Base-by-base conservation (phyloP, 2,329 filamentous ascomycete genomes). In the Karstenula rhodostoma region DNA sequence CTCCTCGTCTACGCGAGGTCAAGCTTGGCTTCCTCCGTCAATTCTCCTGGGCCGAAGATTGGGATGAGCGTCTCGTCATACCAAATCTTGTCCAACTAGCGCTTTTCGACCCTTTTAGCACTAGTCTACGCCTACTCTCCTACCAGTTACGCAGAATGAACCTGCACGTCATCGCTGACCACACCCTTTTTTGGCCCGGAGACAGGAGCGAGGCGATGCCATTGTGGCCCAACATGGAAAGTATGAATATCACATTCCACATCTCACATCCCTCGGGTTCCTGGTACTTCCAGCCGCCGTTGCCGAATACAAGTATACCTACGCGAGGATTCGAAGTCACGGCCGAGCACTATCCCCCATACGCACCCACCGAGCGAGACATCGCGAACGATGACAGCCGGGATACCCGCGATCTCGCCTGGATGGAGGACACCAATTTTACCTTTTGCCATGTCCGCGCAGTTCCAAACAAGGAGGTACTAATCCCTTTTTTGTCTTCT, bases 321-420 rank as follows among this genome's bases (percentile, higher is more conserved):
- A 47, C 3, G 1, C 9, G n/a, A 27, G 43, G 22, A 25, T 47
- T 25, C n/a, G 33, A 61, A 4, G 32, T 60, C 42, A 57, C 49
- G 17, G 42, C 56, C 13, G 37, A 48, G 13, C 59, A 49, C 10
- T 67, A 67, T 33, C 65, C 65, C 27, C 67, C 67, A 2, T 55
- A 65, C n/a, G 51, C 58, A 59, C 32, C 46, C 12, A 59, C 27
- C 44, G 40, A n/a, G 17, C 22, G 2, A 43, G 52, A 22, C 29
- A 25, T 23, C 5, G 12, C n/a, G 12, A 25, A 46, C n/a, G 66
- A 65, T 40, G 32, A 57, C n/a, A 35, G 52, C 4, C 23, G 50
- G 23, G 27, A 61, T 17, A 63, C 63, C 27, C 60, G 62, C 17
- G 53, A 67, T 1, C 19, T 4, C 27, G 27, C 8, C 27, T 29